Evolutionary conservation across 768 basidiomycete species (phyloP).

Genomic region (Auriscalpium orientale): DNA sequence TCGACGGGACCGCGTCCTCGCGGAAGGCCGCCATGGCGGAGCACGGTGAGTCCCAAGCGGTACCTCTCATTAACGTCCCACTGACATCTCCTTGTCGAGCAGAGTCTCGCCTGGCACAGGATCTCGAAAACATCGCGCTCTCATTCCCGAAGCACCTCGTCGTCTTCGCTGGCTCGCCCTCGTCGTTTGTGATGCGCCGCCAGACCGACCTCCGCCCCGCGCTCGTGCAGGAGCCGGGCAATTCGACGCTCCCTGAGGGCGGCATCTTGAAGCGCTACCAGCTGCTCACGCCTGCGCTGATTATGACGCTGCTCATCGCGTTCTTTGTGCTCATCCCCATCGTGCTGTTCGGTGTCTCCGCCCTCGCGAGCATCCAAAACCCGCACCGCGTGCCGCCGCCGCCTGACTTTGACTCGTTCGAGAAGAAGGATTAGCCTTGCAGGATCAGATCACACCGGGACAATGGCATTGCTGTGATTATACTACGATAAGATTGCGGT

Average conservation of each 20-base stretch:
- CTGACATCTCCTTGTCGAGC: neutral
- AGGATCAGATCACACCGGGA: neutral
- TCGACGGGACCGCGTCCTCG: slow-evolving; percentile 32
- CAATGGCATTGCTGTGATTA: neutral
- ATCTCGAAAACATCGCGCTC: slow-evolving; percentile 41
- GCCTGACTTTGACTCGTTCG: slow-evolving; percentile 58
- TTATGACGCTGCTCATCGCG: slow-evolving; percentile 52
- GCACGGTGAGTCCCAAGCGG: slow-evolving; percentile 38
- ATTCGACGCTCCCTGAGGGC: slow-evolving; percentile 35
- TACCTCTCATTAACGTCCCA: neutral
- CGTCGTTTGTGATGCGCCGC: slow-evolving; percentile 33
- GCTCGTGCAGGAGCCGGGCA: slow-evolving; percentile 18
- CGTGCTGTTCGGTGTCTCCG: slow-evolving; percentile 52
- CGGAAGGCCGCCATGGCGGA: slow-evolving; percentile 43
- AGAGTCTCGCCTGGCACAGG: slow-evolving; percentile 40
- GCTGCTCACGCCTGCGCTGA: slow-evolving; percentile 69
- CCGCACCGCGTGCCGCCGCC: slow-evolving; percentile 55
- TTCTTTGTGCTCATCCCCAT: slow-evolving; percentile 66
- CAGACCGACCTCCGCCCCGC: slow-evolving; percentile 26
- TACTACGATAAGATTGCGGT: neutral
- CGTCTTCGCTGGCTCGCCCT: slow-evolving; percentile 50
- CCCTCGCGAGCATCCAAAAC: slow-evolving; percentile 69
- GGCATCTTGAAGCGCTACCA: slow-evolving; percentile 72
- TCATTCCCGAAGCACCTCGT: slow-evolving; percentile 57
- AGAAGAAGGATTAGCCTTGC: slow-evolving; percentile 68